These are phyloP conservation scores for Lyophyllum semitale DNA, from an alignment of 768 basidiomycete species.

Conservation along the genomic window DNA sequence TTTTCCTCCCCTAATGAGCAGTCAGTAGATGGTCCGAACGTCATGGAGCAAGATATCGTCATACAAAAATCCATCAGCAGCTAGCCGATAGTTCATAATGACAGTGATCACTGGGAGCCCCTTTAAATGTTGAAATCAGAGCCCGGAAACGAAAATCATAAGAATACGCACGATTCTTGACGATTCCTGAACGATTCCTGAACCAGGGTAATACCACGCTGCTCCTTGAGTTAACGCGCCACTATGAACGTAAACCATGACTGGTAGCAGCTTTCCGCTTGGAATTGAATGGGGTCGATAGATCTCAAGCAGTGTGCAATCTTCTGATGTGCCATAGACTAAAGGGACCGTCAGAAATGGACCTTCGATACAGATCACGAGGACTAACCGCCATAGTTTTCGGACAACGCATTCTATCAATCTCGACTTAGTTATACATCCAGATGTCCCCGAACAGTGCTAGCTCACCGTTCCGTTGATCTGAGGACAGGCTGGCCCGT, in stretches of 20 bases:
- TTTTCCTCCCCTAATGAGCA: constrained; percentile 9
- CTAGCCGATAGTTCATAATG: constrained; percentile 18
- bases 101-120: constrained; percentile 19
- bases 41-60: background rate
- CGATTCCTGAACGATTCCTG: constrained; percentile 19
- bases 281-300: constrained; percentile 14
- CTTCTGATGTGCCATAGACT: constrained; percentile 20
- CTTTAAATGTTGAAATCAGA: background rate
- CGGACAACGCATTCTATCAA: constrained; percentile 17
- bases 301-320: constrained; percentile 20
- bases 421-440: background rate
- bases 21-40: background rate
- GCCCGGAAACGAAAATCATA: background rate
- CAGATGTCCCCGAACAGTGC: background rate
- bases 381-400: constrained; percentile 17
- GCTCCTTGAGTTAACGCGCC: constrained; percentile 22
- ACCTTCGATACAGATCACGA: background rate
- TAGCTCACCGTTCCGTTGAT: constrained; percentile 18
- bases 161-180: constrained; percentile 10
- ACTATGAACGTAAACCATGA: constrained; percentile 22
- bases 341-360: background rate
- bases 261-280: constrained; percentile 13
- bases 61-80: constrained; percentile 23
- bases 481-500: constrained; percentile 18
- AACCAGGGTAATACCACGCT: constrained; percentile 18